phyloP scores from a whole-genome alignment of 1,284 basidiomycete species.

The Uromyces viciae-fabae region DNA sequence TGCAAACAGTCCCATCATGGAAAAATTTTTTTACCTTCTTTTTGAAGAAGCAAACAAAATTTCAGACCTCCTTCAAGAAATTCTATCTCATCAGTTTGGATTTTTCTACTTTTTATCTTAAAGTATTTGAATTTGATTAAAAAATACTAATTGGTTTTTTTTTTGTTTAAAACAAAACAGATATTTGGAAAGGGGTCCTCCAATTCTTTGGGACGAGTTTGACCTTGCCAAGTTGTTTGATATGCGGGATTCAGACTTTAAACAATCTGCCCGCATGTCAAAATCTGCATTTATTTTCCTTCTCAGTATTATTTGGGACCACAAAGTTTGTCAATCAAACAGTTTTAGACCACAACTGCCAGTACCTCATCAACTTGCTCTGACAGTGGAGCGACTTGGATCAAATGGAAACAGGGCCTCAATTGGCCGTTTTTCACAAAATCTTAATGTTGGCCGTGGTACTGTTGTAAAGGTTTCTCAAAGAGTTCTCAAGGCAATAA shows the following conservation, averaged over 20 bases:
- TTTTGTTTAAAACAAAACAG: no score
- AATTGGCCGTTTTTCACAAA: not conserved
- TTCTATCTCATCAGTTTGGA: no score
- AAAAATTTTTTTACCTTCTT: no score
- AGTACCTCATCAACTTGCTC: not conserved
- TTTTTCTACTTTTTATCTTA: no score
- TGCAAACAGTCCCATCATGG: no score
- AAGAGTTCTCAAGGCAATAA: not conserved
- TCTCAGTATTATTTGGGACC: not conserved
- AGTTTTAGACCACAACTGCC: not conserved
- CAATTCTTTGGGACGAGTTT: not conserved
- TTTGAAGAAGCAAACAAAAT: no score
- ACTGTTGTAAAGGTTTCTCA: not conserved
- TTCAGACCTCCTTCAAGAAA: no score
- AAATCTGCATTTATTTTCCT: not conserved
- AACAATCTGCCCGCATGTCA: not conserved
- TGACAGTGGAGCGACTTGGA: not conserved
- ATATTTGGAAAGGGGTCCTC: not conserved
- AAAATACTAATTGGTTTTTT: no score
- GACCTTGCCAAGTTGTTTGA: not conserved
- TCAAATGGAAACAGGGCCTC: not conserved
- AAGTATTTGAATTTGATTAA: no score
- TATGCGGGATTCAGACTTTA: not conserved
- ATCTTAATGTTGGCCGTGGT: conserved; percentile 1
- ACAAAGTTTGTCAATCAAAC: not conserved